Evolutionary conservation across 2,329 filamentous ascomycete species (phyloP).

Genomic region (Pseudogymnoascus sp.): DNA sequence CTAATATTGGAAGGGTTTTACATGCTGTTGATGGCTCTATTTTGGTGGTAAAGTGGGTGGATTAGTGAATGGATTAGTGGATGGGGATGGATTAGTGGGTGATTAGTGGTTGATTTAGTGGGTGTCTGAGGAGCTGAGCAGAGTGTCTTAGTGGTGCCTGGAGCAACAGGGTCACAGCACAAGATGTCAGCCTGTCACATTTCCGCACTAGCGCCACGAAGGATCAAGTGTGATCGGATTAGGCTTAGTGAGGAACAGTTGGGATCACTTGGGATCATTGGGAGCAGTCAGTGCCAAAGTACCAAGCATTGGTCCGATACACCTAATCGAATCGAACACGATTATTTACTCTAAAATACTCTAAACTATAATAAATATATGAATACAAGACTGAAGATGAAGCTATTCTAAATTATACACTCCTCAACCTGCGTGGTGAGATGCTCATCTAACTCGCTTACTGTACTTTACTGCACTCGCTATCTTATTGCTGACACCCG

Average conservation of each 20-base stretch:
- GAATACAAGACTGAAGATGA: background rate
- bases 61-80: background rate
- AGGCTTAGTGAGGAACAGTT: background rate
- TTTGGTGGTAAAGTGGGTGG: background rate
- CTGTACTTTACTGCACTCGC: no score
- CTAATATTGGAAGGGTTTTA: background rate
- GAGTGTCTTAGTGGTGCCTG: no score
- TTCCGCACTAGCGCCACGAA: background rate
- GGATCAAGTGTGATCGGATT: background rate
- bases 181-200: no score
- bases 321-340: background rate
- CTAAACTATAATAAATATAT: background rate
- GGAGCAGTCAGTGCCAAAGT: background rate
- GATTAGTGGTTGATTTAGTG: background rate
- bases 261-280: background rate
- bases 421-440: background rate
- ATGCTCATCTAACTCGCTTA: background rate
- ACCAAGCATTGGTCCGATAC: background rate
- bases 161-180: no score
- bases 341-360: background rate
- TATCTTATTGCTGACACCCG: no score
- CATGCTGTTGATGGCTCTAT: background rate
- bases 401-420: background rate
- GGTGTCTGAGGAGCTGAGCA: no score
- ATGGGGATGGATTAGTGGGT: background rate